Evolutionary conservation across 805 yeast genomes (phyloP), one percentile per base, ranked within the genome.

Genomic region (Candida nonsorbophila): DNA sequence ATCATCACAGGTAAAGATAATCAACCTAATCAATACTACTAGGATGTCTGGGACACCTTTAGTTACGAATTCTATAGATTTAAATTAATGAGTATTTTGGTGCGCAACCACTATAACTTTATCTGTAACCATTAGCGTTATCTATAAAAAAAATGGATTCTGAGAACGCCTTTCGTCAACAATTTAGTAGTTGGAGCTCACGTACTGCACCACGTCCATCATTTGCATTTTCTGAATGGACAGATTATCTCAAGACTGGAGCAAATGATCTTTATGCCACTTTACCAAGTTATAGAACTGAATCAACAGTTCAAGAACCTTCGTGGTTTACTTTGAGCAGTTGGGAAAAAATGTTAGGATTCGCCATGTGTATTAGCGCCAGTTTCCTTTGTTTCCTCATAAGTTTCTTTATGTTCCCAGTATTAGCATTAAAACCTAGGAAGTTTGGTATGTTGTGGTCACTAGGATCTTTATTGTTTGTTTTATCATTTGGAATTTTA

Each of bases 371-470:
- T 44, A 60, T 92, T 4, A 66, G 73, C 0, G 92, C 88, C 0
- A 74, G 96, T 0, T 58, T 71, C n/a, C 75, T 81, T 2, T 86
- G 96, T 48, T 92, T 90, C 55, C 69, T 78, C 8, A 55, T 90
- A 16, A 84, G 96, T 40, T 73, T 90, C 38, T 75, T 86, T 26
- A 58, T 90, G 45, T 79, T 92, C 53, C 98, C 98, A 0, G 87
- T 90, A 10, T 62, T 92, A 40, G 88, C 95, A 2, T 59, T 87
- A 28, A 80, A 84, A 43, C 98, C 97, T 10, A 69, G 94, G 27
- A 92, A 92, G 54, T 90, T 92, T 51, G 97, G 94, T 8, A 62
- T 79, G 42, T 50, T 82, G 19, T 92, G 98, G 97, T 77, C 95
- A 2, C 63, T 90, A 58, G 98, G 97, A 0, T 83, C 95, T 2